These are phyloP conservation scores for Phytophthora sp. DNA, from an alignment of 352 stramenopile genomes.

Conservation along the genomic window DNA sequence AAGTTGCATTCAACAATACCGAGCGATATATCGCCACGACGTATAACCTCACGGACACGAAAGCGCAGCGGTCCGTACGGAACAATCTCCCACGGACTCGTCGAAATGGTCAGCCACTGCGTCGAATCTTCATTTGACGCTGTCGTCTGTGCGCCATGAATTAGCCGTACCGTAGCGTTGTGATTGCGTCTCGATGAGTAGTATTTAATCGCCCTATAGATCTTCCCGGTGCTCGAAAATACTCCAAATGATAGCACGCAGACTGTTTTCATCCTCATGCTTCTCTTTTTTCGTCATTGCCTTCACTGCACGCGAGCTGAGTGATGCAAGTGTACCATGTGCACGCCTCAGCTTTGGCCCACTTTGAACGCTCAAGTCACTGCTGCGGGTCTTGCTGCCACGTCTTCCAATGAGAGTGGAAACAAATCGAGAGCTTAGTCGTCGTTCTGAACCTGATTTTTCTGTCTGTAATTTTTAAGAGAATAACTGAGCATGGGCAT, in stretches of 20 bases:
- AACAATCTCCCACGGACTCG: too few relatives aligned
- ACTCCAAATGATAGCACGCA: constrained; percentile 42
- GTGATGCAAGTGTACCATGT: constrained; percentile 15
- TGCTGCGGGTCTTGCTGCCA: neutral
- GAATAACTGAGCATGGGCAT: constrained; percentile 17
- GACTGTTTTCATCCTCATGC: constrained; percentile 23
- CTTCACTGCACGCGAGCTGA: constrained; percentile 2
- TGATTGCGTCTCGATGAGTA: too few relatives aligned
- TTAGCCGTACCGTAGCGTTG: too few relatives aligned
- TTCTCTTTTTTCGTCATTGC: constrained; percentile 19
- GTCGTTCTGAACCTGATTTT: neutral
- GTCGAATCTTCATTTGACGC: too few relatives aligned
- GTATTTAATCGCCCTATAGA: too few relatives aligned
- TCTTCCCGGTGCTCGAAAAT: constrained; percentile 45
- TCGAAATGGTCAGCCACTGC: too few relatives aligned
- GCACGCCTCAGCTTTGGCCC: constrained; percentile 17
- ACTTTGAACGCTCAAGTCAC: neutral
- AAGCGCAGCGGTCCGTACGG: too few relatives aligned
- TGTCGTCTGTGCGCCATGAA: too few relatives aligned
- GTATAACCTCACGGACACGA: too few relatives aligned
- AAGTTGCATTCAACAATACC: too few relatives aligned
- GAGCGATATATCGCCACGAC: too few relatives aligned
- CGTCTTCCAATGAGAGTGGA: neutral
- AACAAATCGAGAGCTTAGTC: neutral
- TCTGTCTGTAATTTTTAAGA: neutral